Percentiles rank a stretch among this genome's conserved stretches.
phyloP scores from a whole-genome alignment of 2,329 filamentous ascomycete species.

The Epichloe hybrida region DNA sequence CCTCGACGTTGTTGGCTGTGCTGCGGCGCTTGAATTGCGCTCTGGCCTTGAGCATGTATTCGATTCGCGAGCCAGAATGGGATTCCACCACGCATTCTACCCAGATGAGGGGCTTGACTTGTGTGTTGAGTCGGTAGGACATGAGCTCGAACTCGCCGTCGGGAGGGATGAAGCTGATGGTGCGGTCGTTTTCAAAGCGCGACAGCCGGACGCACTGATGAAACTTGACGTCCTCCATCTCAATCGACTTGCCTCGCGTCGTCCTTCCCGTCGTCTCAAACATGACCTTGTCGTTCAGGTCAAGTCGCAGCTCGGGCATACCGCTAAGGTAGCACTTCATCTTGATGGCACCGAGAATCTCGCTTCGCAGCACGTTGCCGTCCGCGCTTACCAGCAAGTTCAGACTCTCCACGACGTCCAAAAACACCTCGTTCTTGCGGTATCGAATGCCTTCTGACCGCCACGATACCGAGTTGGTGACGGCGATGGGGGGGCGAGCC shows the following conservation, averaged over 20 bases:
- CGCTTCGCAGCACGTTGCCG: slow-evolving; percentile 87
- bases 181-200: slow-evolving; percentile 94
- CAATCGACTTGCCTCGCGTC: slow-evolving; percentile 89
- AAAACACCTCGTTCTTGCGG: slow-evolving; percentile 98
- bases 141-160: slow-evolving; percentile 99
- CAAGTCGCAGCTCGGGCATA: slow-evolving; percentile 90
- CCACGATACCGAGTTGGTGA: slow-evolving; percentile 97
- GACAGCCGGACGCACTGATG: slow-evolving; percentile 95
- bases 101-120: slow-evolving; percentile 98
- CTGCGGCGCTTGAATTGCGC: slow-evolving; percentile 96
- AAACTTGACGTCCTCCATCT: slow-evolving; percentile 99
- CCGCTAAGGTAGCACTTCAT: slow-evolving; percentile 99
- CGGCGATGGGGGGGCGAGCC: slow-evolving; percentile 93
- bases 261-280: slow-evolving; percentile 94
- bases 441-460: slow-evolving; percentile 95
- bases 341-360: slow-evolving; percentile 94
- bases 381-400: slow-evolving; percentile 90
- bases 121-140: slow-evolving; percentile 96
- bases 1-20: slow-evolving; percentile 98
- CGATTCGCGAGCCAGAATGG: slow-evolving; percentile 87
- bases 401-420: slow-evolving; percentile 91
- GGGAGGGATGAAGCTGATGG: slow-evolving; percentile 96
- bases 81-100: slow-evolving; percentile 96
- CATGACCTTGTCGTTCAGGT: slow-evolving; percentile 98
- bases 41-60: slow-evolving; percentile 98